phyloP scores from a whole-genome alignment of 2,329 filamentous ascomycete species.

The Beauveria sp. region DNA sequence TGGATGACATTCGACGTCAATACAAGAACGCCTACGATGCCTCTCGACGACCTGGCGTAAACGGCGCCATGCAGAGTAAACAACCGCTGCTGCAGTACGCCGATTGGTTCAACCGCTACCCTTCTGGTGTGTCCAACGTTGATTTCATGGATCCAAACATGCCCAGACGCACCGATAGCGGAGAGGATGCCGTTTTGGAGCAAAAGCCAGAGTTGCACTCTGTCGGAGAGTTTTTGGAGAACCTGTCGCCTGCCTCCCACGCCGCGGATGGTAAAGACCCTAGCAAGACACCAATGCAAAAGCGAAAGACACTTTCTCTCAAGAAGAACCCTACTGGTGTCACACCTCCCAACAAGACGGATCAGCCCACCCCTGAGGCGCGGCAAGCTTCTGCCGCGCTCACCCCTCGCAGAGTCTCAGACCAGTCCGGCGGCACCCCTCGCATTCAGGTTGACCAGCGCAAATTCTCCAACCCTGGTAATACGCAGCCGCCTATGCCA shows the following conservation, averaged over 20 bases:
- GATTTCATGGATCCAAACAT: conserved; percentile 73
- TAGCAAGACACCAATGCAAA: conserved; percentile 25
- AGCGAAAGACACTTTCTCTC: conserved; percentile 19
- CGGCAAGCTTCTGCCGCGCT: background rate
- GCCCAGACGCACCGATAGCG: conserved; percentile 63
- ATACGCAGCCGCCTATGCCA: background rate
- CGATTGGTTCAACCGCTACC: conserved; percentile 95
- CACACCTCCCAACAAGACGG: conserved; percentile 10
- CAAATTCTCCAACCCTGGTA: conserved; percentile 31
- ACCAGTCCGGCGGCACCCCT: conserved; percentile 1
- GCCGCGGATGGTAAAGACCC: conserved; percentile 33
- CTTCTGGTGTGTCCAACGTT: conserved; percentile 76
- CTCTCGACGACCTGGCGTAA: conserved; percentile 41
- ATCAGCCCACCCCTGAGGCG: conserved; percentile 16
- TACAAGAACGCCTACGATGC: conserved; percentile 81
- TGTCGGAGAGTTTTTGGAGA: conserved; percentile 89
- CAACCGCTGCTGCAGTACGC: conserved; percentile 84
- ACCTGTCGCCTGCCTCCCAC: conserved; percentile 56
- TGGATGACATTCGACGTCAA: conserved; percentile 82
- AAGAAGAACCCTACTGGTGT: conserved; percentile 27
- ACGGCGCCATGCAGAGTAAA: conserved; percentile 33
- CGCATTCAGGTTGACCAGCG: conserved; percentile 30
- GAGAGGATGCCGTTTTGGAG: conserved; percentile 80
- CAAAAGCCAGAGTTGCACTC: conserved; percentile 87
- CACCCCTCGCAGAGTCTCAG: conserved; percentile 6